Percentiles rank a stretch among this genome's conserved stretches.
These are phyloP conservation scores for Paramecium sonneborni DNA, from an alignment of 73 alveolate species.

Conservation along the genomic window DNA sequence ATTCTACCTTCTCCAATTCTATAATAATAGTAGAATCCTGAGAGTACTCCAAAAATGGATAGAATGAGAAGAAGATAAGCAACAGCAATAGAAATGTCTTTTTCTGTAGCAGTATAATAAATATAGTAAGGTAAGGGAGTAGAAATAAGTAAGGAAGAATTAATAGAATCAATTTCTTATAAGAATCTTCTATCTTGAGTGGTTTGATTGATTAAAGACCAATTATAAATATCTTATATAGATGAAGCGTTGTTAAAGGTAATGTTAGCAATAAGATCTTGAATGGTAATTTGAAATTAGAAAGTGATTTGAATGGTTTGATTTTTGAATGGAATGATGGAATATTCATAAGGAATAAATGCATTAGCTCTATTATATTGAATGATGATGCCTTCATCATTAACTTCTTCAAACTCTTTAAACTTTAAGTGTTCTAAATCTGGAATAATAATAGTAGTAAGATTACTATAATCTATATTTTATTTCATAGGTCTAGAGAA, in stretches of 20 bases:
- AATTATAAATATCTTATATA: neutral
- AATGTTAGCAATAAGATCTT: neutral
- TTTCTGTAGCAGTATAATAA: neutral
- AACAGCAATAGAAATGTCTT: neutral
- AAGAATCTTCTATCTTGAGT: neutral
- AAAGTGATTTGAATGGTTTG: constrained; percentile 5
- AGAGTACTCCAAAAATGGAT: neutral
- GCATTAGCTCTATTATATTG: neutral
- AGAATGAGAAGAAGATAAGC: neutral
- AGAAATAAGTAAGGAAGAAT: neutral
- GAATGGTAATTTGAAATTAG: neutral
- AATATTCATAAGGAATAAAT: constrained; percentile 15
- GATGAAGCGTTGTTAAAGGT: neutral
- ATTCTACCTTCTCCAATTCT: constrained; percentile 49
- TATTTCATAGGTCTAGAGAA: constrained; percentile 33
- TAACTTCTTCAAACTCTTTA: neutral
- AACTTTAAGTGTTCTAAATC: neutral
- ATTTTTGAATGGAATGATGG: neutral
- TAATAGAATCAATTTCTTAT: neutral
- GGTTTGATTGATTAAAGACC: constrained; percentile 19
- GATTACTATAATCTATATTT: neutral
- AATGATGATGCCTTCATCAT: constrained; percentile 26
- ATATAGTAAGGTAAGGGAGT: constrained; percentile 7
- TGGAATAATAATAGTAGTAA: neutral
- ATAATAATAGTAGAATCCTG: constrained; percentile 23